Base-by-base conservation (phyloP, 495 filamentous ascomycete species). In the Wilcoxina mikolae region DNA sequence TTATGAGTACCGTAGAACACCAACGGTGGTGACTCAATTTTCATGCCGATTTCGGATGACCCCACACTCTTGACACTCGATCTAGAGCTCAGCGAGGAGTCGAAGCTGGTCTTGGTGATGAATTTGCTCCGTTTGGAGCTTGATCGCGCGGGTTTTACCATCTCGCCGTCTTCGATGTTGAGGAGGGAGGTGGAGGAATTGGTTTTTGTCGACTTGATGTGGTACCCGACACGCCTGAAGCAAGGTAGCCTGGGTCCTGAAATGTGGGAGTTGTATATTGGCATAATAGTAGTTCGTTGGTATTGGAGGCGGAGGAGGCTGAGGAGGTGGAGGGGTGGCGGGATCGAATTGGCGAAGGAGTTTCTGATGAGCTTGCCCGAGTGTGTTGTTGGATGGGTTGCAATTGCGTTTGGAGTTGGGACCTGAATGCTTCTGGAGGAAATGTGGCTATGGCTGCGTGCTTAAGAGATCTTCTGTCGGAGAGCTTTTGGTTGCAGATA, bases 21-120 rank as follows among this genome's bases (percentile, higher is more conserved):
- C 9, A 90, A 71, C 0, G 91, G 91, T 0, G 91, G 87, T 2
- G 87, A 94, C 71, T 99, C 91, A 53, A 95, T 83, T 31, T 79
- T 72, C 68, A 90, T 79, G n/a, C 11, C 23, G 17, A 54, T 23
- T 4, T 4, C 9, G 33, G 53, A 23, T 20, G 27, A 46, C 35
- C 43, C 54, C 28, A 20, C 2, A 42, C 25, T 50, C 55, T 58
- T 62, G 35, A 41, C 11, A 4, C 43, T 53, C 15, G 51, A 33
- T 27, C 31, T 57, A 0, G 60, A 49, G 35, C 51, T 56, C 24
- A 41, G 45, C 20, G 58, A 55, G n/a, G 54, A 48, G 20, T 54
- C 53, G 3, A 48, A 38, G 28, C 49, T 64, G 15, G 54, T 52
- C 18, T 39, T 64, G 11, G 54, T 60, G 17, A 51, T 53, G 27